Base-by-base conservation (phyloP, 2,329 filamentous ascomycete genomes). In the Pseudocercospora cruenta region DNA sequence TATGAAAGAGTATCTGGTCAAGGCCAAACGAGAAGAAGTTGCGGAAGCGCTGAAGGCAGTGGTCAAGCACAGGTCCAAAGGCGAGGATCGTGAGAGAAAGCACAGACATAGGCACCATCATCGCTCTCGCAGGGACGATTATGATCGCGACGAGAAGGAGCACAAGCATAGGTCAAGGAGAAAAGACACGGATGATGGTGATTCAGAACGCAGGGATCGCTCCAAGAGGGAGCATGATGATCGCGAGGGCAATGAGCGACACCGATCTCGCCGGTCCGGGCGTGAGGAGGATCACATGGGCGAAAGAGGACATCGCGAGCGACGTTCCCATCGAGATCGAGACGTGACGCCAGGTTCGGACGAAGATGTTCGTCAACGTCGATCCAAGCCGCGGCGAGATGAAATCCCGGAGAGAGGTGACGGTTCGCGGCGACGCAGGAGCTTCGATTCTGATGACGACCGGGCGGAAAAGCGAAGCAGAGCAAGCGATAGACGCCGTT, bases 1-100 rank as follows among this genome's bases (percentile, higher is more conserved):
- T 0, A 99, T 99, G 94, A 97, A 96, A 80, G 88, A 87, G 43
- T 97, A 92, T 74, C 77, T 98, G 70, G 88, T 97, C 58, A 87
- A 94, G 70, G 91, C 96, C 80, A 97, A 97, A 85, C 93, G 91
- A 79, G 92, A 92, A 76, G 92, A 97, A 77, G 87, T 97, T 12
- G 88, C 91, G 64, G 85, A 86, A 65, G 94, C 92, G 3, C 79
- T 91, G 70, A 82, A 83, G 69, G 85, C 80, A 71, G 76, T 84
- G 60, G 83, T 83, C 55, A 85, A 79, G 75, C 80, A 75, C 72
- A 82, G 82, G 63, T 82, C 85, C 12, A 85, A 81, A 72, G 84
- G 69, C 24, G 76, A 75, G 65, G 80, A 69, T 12, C 63, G 65
- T 7, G 59, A 62, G 10, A 54, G 28, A 28, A 39, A 62, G 59